Evolutionary conservation across 345 rosid species (phyloP), one percentile per base, ranked within the genome.

Genomic region (Mercurialis annua): DNA sequence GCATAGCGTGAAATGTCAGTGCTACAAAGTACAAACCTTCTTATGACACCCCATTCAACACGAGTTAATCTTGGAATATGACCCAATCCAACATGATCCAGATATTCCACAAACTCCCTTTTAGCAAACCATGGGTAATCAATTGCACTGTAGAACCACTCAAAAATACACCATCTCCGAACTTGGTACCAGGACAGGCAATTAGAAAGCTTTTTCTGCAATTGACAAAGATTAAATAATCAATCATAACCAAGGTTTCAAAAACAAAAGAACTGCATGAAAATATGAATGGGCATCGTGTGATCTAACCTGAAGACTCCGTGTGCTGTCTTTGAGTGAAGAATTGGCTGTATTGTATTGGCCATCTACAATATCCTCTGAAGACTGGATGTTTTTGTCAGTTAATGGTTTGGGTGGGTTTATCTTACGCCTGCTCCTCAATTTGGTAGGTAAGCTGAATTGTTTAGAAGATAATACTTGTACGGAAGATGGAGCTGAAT

Each of bases 101-200:
- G 76, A 78, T 95, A 95, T 73, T 90, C 97, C 34, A 84, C 86
- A 78, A 95, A 95, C 85, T 95, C 99, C 84, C 81, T 88, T 73
- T 87, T 95, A 50, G 96, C 93, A 84, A 95, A 95, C 99, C 99
- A 95, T 36, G 94, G 92, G 59, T 86, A 89, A 79, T 95, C 99
- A 48, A 92, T 88, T 40, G 96, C 97, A 81, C 98, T 85, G 67
- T 92, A 88, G 74, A 95, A 95, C 96, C 97, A 95, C 71, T 95
- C 98, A 72, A 83, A 92, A 61, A 77, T 75, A 77, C 97, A 95
- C 94, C 97, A 86, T 77, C 88, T 86, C 76, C 94, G 84, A n/a
- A 86, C 88, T 72, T 81, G 70, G 68, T 77, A 68, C 65, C 83
- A 80, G 30, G 92, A 82, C 56, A 95, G 77, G 78, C 80, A 92